phyloP scores from a whole-genome alignment of 2,329 filamentous ascomycete species.

The Anthostomella pinea region DNA sequence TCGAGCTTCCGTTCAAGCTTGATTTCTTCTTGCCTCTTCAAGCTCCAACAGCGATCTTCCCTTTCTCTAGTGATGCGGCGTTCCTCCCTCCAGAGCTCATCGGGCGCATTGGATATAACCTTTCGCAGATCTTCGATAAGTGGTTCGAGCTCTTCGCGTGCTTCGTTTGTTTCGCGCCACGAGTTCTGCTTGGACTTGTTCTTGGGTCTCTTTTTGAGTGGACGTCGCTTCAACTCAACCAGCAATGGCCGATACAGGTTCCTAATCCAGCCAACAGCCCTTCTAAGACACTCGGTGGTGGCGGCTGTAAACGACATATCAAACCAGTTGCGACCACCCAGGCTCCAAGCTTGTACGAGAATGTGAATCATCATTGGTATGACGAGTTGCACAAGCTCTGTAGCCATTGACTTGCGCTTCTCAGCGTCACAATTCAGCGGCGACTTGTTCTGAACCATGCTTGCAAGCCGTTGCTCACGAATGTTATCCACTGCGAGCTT shows the following conservation, averaged over 20 bases:
- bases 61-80: constrained; percentile 5
- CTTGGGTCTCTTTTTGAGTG: constrained; percentile 6
- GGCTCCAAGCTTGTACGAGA: constrained; percentile 23
- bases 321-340: constrained; percentile 21
- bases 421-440: constrained; percentile 5
- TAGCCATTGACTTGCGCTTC: constrained; percentile 16
- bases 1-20: constrained; percentile 12
- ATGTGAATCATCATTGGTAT: constrained; percentile 27
- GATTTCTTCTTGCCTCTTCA: constrained; percentile 16
- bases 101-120: constrained; percentile 15
- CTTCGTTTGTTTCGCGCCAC: constrained; percentile 5
- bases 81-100: constrained; percentile 17
- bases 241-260: constrained; percentile 20
- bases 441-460: constrained; percentile 4
- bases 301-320: constrained; percentile 22
- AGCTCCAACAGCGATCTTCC: constrained; percentile 3
- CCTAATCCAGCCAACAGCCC: constrained; percentile 22
- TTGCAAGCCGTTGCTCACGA: constrained; percentile 13
- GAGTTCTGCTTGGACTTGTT: constrained; percentile 1
- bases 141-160: constrained; percentile 17
- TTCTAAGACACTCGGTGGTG: constrained; percentile 22
- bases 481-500: constrained; percentile 18
- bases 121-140: constrained; percentile 15
- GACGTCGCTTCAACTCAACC: constrained; percentile 6
- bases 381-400: constrained; percentile 22